Conservation (phyloP, 106 monocot species). For the Iris macrosiphon region DNA sequence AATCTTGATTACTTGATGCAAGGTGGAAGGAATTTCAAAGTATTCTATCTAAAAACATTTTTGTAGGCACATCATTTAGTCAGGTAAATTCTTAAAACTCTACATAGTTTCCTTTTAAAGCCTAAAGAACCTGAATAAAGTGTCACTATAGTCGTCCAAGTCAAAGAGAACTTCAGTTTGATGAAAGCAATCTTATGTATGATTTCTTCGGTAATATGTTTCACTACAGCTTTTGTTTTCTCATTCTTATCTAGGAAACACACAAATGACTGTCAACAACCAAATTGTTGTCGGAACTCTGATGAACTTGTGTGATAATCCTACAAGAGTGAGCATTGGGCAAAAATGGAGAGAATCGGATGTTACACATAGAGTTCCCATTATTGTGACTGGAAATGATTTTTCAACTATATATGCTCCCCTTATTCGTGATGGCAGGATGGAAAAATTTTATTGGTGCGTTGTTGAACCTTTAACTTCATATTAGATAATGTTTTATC, state of each 20-base stretch:
- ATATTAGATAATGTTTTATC: not conserved
- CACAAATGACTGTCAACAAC: conserved; percentile 97
- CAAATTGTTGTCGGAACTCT: conserved; percentile 93
- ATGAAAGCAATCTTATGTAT: not conserved
- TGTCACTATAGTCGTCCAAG: too few species aligned
- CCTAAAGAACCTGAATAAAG: too few species aligned
- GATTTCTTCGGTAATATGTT: not conserved
- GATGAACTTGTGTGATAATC: conserved; percentile 92
- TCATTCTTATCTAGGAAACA: conserved; percentile 53
- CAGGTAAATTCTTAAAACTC: too few species aligned
- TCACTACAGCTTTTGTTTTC: conserved; percentile 2
- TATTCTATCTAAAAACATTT: too few species aligned
- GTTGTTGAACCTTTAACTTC: conserved; percentile 3
- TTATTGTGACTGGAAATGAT: conserved; percentile 94
- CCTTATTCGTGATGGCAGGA: conserved; percentile 90
- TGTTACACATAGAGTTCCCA: conserved; percentile 71
- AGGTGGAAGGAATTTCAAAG: too few species aligned
- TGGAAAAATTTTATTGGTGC: conserved; percentile 97
- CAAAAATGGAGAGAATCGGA: conserved; percentile 94
- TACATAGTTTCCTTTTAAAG: too few species aligned
- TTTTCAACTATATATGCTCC: conserved; percentile 93
- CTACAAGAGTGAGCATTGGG: conserved; percentile 83
- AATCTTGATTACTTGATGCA: too few species aligned
- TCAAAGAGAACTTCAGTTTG: conserved; percentile 1
- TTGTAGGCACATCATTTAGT: too few species aligned